A percentile compares a stretch with the other conserved stretches of the same genome.
These are phyloP conservation scores for Eucalyptus camaldulensis DNA, from an alignment of 345 rosid species.

Conservation along the genomic window DNA sequence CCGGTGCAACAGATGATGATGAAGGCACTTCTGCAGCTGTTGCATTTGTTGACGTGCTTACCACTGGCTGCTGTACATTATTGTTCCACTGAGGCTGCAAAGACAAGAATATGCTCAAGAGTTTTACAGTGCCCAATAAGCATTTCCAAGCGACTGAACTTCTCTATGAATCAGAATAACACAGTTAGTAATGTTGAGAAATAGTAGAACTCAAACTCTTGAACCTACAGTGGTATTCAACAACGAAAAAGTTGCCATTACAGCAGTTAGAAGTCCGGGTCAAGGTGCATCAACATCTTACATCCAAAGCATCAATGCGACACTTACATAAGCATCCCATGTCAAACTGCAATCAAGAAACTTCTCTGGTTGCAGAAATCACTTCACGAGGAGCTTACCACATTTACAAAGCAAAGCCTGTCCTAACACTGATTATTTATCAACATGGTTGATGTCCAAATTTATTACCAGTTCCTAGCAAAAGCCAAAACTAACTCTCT, in stretches of 20 bases:
- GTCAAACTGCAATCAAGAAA: background rate
- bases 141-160: background rate
- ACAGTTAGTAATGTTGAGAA: background rate
- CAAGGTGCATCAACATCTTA: background rate
- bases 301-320: background rate
- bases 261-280: background rate
- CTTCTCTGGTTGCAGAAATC: background rate
- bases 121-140: background rate
- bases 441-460: background rate
- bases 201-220: background rate
- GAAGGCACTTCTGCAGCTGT: conserved; percentile 31
- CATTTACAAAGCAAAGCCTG: background rate
- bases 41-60: conserved; percentile 26
- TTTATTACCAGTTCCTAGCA: background rate
- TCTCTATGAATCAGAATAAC: background rate
- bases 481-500: background rate
- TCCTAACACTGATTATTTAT: background rate
- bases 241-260: background rate
- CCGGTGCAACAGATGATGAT: conserved; percentile 19
- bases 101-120: background rate
- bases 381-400: background rate
- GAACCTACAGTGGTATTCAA: background rate
- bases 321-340: background rate
- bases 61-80: conserved; percentile 23
- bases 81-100: conserved; percentile 50